These are phyloP conservation scores for Caryocar brasiliense DNA, from an alignment of 441 rosid species.

Conservation along the genomic window DNA sequence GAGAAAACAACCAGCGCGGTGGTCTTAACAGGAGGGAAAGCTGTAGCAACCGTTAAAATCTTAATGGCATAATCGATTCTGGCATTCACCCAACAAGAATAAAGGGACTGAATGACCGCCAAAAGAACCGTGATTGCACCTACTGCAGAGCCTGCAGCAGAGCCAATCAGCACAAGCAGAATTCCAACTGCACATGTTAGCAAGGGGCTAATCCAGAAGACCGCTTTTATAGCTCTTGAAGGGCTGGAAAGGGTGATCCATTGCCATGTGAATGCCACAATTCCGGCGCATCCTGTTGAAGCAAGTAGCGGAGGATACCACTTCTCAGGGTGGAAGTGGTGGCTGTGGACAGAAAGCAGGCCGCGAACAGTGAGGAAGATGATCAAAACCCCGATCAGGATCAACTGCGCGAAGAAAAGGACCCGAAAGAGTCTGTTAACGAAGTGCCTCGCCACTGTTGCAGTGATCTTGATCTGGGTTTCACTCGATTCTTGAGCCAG, in stretches of 20 bases:
- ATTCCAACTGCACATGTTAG: conserved; percentile 50
- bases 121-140: conserved; percentile 42
- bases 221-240: conserved; percentile 39
- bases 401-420: conserved; percentile 44
- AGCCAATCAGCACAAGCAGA: conserved; percentile 41
- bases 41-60: conserved; percentile 38
- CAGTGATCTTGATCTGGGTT: conserved; percentile 9
- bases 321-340: conserved; percentile 52
- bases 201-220: conserved; percentile 64
- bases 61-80: conserved; percentile 45
- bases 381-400: conserved; percentile 34
- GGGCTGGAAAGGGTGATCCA: conserved; percentile 36
- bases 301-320: conserved; percentile 74
- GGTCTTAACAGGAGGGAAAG: conserved; percentile 39
- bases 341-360: conserved; percentile 29
- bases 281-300: conserved; percentile 43
- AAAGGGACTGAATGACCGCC: conserved; percentile 43
- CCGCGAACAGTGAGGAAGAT: conserved; percentile 52
- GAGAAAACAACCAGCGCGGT: conserved; percentile 24
- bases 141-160: conserved; percentile 34
- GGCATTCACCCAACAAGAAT: conserved; percentile 62
- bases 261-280: conserved; percentile 44
- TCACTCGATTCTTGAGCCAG: conserved; percentile 34
- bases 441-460: conserved; percentile 33
- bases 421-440: conserved; percentile 38